Conservation (phyloP, 2,329 filamentous ascomycete genomes). For the Ophiosphaerella korrae region DNA sequence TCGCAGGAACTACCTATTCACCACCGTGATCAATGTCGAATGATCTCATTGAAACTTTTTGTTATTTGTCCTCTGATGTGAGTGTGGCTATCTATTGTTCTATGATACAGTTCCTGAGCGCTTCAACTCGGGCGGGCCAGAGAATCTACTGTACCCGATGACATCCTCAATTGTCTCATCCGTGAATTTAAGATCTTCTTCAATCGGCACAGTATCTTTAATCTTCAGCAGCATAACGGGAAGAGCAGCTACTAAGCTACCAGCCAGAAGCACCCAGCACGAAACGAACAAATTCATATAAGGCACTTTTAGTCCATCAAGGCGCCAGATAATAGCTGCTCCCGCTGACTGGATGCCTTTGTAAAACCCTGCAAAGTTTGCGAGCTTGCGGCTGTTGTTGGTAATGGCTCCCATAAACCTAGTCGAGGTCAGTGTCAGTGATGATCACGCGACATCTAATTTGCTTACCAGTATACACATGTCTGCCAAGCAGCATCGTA, state of each 20-base stretch:
- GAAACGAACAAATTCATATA: conserved; percentile 74
- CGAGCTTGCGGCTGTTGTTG: conserved; percentile 86
- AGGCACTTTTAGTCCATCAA: conserved; percentile 61
- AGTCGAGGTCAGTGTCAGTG: conserved; percentile 3
- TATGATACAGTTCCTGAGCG: neutral
- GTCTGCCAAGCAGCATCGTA: conserved; percentile 90
- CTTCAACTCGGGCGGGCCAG: neutral
- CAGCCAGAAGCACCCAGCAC: conserved; percentile 75
- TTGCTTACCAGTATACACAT: conserved; percentile 75
- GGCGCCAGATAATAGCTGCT: conserved; percentile 71
- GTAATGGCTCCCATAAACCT: conserved; percentile 89
- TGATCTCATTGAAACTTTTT: too few relatives aligned
- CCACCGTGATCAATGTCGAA: too few relatives aligned
- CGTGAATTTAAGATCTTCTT: conserved; percentile 77
- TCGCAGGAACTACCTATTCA: too few relatives aligned
- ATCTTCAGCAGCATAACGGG: conserved; percentile 79
- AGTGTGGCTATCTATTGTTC: neutral
- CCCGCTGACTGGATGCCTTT: conserved; percentile 85
- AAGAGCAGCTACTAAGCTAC: conserved; percentile 72
- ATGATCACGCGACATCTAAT: neutral
- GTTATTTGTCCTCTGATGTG: too few relatives aligned
- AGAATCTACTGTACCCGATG: conserved; percentile 1
- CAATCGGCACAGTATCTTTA: conserved; percentile 69
- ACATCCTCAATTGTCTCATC: conserved; percentile 66
- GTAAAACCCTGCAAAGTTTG: conserved; percentile 88